Evolutionary conservation across 768 basidiomycete genomes (phyloP).

Genomic region (Amanita rubescens): DNA sequence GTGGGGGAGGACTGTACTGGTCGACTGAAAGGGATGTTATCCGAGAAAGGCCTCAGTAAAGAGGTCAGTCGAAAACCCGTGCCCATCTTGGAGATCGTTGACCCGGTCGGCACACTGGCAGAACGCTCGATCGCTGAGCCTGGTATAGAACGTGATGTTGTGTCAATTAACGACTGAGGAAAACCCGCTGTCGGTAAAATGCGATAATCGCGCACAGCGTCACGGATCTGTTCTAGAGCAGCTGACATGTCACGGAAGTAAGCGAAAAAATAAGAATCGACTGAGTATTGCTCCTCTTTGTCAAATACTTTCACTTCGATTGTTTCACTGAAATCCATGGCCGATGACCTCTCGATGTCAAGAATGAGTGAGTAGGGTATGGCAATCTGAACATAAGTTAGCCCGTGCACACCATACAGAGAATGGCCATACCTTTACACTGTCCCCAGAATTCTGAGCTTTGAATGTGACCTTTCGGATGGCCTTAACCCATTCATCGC

Average conservation of each 20-base stretch:
- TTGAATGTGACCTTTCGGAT: constrained; percentile 93
- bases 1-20: constrained; percentile 12
- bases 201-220: constrained; percentile 57
- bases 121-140: constrained; percentile 31
- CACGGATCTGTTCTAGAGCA: constrained; percentile 77
- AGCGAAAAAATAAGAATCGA: constrained; percentile 91
- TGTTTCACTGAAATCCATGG: constrained; percentile 94
- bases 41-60: constrained; percentile 63
- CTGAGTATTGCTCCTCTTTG: constrained; percentile 66
- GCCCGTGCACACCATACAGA: neutral
- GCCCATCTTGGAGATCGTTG: constrained; percentile 22
- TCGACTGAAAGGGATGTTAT: constrained; percentile 28
- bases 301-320: constrained; percentile 92
- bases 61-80: constrained; percentile 59
- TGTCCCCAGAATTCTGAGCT: constrained; percentile 93
- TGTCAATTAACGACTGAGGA: constrained; percentile 47
- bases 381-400: constrained; percentile 51
- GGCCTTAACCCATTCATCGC: constrained; percentile 95
- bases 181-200: constrained; percentile 24
- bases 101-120: constrained; percentile 28
- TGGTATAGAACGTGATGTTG: constrained; percentile 39
- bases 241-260: constrained; percentile 80
- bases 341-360: constrained; percentile 81
- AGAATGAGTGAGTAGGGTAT: constrained; percentile 88
- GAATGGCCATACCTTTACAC: constrained; percentile 63